phyloP scores from a whole-genome alignment of 2,329 filamentous ascomycete genomes.

The Xylaria sp. region DNA sequence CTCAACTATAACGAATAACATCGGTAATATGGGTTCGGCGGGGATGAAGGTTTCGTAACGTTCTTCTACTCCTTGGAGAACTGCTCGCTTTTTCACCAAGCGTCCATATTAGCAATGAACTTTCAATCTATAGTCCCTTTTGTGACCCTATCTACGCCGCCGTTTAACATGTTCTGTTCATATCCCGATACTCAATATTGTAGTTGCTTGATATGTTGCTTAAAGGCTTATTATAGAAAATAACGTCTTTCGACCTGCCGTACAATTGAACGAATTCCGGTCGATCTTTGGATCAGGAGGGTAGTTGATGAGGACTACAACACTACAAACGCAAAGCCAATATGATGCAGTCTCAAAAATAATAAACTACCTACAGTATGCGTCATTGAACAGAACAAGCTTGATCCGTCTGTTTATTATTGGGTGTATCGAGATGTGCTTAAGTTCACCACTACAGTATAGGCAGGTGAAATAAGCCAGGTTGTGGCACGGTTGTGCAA shows the following conservation, averaged over 20 bases:
- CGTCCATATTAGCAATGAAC: neutral
- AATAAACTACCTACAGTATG: neutral
- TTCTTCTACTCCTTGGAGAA: neutral
- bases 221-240: too few relatives aligned
- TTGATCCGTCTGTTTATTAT: neutral
- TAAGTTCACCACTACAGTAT: neutral
- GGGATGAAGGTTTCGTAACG: neutral
- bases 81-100: neutral
- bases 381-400: neutral
- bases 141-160: neutral
- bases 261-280: neutral
- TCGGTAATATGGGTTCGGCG: neutral
- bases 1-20: neutral
- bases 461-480: neutral
- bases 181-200: neutral
- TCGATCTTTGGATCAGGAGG: too few relatives aligned
- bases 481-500: too few relatives aligned
- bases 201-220: neutral
- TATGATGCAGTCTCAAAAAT: neutral
- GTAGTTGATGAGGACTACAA: too few relatives aligned
- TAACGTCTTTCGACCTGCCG: too few relatives aligned
- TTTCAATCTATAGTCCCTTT: neutral
- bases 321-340: neutral
- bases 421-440: neutral
- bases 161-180: neutral